Evolutionary conservation across 495 filamentous ascomycete genomes (phyloP).

Genomic region (Darksidea phi): DNA sequence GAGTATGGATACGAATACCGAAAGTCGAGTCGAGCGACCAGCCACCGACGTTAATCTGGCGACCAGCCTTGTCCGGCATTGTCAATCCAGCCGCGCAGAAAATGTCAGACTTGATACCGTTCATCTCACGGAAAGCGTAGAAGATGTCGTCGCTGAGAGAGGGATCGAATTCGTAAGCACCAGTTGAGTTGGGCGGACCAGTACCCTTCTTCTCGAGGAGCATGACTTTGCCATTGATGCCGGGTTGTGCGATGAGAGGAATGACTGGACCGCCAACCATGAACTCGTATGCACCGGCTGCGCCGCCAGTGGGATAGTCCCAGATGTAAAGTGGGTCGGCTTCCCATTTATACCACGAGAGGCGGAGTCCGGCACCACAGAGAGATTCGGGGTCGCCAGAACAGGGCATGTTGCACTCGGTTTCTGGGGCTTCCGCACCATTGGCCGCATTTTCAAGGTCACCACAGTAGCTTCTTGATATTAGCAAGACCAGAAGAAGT

Average conservation of each 20-base stretch:
- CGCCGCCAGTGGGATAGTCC: constrained; percentile 53
- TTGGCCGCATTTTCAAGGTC: neutral
- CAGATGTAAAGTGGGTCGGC: constrained; percentile 36
- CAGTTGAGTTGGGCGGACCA: constrained; percentile 56
- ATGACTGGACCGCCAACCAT: constrained; percentile 60
- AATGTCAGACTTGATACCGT: constrained; percentile 64
- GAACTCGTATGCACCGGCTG: constrained; percentile 59
- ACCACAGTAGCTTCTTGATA: neutral
- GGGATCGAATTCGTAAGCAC: constrained; percentile 62
- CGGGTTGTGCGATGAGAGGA: constrained; percentile 59
- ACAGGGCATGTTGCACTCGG: neutral
- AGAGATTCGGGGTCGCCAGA: neutral
- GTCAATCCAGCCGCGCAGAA: constrained; percentile 62
- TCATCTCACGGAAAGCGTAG: constrained; percentile 54
- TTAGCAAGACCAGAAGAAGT: neutral
- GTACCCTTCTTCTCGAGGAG: constrained; percentile 66
- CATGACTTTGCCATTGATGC: constrained; percentile 60
- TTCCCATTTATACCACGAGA: neutral
- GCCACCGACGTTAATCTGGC: constrained; percentile 63
- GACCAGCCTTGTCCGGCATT: constrained; percentile 61
- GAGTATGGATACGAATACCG: constrained; percentile 62
- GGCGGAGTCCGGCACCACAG: neutral
- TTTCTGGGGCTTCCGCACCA: neutral
- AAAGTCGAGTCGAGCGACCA: constrained; percentile 63
- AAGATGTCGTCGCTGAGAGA: constrained; percentile 48